Percentiles rank a stretch among this genome's conserved stretches.
Evolutionary conservation across 441 rosid species (phyloP).

Genomic region (Isatis lusitanica): DNA sequence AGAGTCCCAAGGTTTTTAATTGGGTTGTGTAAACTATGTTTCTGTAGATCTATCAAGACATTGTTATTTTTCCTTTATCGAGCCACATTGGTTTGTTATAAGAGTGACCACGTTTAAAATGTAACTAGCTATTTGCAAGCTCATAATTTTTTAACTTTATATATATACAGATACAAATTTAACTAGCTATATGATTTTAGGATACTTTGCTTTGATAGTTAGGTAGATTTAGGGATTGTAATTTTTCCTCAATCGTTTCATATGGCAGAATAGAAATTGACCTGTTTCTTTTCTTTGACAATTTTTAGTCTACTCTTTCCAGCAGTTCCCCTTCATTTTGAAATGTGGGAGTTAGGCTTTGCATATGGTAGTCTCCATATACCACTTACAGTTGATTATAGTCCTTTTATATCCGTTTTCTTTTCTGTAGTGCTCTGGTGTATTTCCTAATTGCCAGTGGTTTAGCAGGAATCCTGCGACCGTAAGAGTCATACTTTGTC

Average conservation of each 20-base stretch:
- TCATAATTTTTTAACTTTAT: conserved; percentile 16
- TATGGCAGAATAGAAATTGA: conserved; percentile 3
- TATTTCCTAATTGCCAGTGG: conserved; percentile 2
- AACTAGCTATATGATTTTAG: conserved; percentile 6
- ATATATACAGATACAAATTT: conserved; percentile 1
- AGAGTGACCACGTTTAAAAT: conserved; percentile 37
- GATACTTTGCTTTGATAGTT: conserved; percentile 6
- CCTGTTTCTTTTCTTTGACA: conserved; percentile 1
- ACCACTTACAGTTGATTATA: background rate
- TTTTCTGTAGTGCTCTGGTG: conserved; percentile 11
- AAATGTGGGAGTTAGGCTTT: conserved; percentile 18
- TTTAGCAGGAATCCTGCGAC: conserved; percentile 11
- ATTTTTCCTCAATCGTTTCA: conserved; percentile 10
- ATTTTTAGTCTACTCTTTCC: background rate
- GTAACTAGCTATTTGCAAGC: conserved; percentile 41
- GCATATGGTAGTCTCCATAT: conserved; percentile 24
- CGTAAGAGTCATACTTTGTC: conserved; percentile 10
- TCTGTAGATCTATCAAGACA: conserved; percentile 49
- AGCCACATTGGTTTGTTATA: conserved; percentile 27
- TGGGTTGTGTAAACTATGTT: conserved; percentile 57
- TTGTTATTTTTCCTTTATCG: conserved; percentile 34
- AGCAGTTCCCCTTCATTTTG: conserved; percentile 9
- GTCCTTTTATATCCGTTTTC: background rate
- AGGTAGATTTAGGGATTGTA: background rate
- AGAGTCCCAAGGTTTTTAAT: conserved; percentile 79